Base-by-base conservation (phyloP, 352 stramenopile genomes). In the Pythium dissotocum region DNA sequence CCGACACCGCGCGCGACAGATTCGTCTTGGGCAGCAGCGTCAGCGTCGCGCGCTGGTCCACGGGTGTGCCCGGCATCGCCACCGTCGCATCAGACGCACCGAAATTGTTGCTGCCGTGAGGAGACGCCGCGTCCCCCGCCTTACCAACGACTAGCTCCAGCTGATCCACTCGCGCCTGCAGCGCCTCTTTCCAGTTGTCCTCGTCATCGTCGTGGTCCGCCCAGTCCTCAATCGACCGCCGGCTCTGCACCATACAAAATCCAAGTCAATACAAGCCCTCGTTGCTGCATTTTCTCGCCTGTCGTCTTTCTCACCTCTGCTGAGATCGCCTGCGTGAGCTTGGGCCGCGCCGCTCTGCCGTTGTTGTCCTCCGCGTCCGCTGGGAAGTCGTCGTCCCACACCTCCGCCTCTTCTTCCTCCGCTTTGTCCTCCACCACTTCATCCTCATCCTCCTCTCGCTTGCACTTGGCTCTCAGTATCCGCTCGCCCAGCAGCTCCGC, bases 151-250 rank as follows among this genome's bases (percentile, higher is more conserved):
- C 78, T 16, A 91, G 77, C 63, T 91, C 82, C 46, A 94, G 64
- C 60, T 94, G 80, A 54, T 91, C 87, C 16, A 94, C 83, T 21
- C 85, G 85, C 44, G 82, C 82, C 73, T 94, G 85, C 56, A 94
- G 73, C 58, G 81, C 76, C 6, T 94, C 85, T 64, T 90, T 92
- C 82, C 82, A 94, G 44, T 78, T 80, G 38, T 94, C 85, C 57
- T 92, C 85, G 64, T 94, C 85, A 14, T 92, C 85, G 26, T 94
- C 85, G 13, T 91, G 79, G 9, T 92, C 85, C 4, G 79, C 83
- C 85, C 85, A 94, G 24, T 91, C 78, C 46, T 86, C 83, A 61
- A 94, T 92, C 0, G 83, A 88, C 54, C 77, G 84, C 3, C 70
- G 73, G 48, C 79, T 72, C 78, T 83, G 24, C 10, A 38, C 52